Evolutionary conservation across 2,329 filamentous ascomycete genomes (phyloP).

Genomic region (Fusarium algeriense): DNA sequence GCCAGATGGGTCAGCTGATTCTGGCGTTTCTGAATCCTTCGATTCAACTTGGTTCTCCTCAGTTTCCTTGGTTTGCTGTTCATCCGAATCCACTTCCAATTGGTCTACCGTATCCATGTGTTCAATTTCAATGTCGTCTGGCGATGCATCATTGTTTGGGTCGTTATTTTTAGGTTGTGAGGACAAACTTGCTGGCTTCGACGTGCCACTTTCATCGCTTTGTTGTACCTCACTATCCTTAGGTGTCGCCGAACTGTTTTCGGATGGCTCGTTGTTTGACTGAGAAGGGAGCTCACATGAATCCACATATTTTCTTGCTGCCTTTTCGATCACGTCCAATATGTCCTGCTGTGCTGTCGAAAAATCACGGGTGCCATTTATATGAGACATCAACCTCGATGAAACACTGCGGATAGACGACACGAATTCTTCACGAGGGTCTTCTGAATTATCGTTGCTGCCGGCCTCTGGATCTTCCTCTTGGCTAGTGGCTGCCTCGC

Average conservation of each 20-base stretch:
- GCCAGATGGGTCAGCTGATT: background rate
- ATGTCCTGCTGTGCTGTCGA: conserved; percentile 59
- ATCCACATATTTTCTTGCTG: conserved; percentile 64
- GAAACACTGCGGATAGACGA: conserved; percentile 56
- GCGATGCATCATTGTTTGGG: conserved; percentile 48
- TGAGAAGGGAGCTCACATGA: conserved; percentile 48
- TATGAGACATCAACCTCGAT: conserved; percentile 56
- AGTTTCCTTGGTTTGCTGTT: conserved; percentile 34
- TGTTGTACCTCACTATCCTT: conserved; percentile 22
- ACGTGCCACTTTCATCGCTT: background rate
- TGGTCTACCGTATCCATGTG: conserved; percentile 50
- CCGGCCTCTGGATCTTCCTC: conserved; percentile 41
- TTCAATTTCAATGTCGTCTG: conserved; percentile 65
- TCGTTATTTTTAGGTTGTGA: conserved; percentile 27
- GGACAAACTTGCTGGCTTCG: conserved; percentile 1
- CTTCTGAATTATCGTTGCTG: conserved; percentile 19
- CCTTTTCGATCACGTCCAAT: conserved; percentile 63
- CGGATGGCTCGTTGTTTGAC: conserved; percentile 27
- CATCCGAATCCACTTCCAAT: conserved; percentile 44
- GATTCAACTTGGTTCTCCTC: conserved; percentile 12
- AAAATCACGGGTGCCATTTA: conserved; percentile 54
- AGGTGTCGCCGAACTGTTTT: background rate
- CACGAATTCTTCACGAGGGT: conserved; percentile 50
- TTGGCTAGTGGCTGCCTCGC: conserved; percentile 27
- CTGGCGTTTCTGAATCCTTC: conserved; percentile 5